phyloP scores from a whole-genome alignment of 2,329 filamentous ascomycete species.

The Fusarium sp. region DNA sequence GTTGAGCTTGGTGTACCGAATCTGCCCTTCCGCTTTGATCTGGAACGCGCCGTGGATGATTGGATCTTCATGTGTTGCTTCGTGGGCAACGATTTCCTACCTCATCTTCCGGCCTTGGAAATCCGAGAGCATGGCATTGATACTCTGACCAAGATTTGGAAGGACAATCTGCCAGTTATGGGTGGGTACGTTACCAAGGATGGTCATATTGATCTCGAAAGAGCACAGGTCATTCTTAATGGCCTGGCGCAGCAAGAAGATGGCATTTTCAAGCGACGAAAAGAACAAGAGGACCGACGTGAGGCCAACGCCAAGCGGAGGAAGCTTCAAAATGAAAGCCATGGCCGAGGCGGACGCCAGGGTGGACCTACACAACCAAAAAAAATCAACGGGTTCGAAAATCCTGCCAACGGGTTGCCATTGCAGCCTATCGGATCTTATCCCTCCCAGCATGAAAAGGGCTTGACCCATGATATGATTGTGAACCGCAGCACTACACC shows the following conservation, averaged over 20 bases:
- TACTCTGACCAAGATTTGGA: conserved; percentile 95
- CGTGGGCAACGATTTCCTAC: conserved; percentile 97
- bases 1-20: conserved; percentile 86
- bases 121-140: conserved; percentile 98
- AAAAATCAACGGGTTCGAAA: conserved; percentile 48
- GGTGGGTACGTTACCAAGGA: conserved; percentile 97
- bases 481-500: conserved; percentile 74
- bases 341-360: conserved; percentile 43
- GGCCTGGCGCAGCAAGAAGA: conserved; percentile 94
- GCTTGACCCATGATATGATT: conserved; percentile 87
- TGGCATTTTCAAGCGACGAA: conserved; percentile 87
- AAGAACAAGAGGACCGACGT: conserved; percentile 84
- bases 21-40: conserved; percentile 87
- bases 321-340: conserved; percentile 71
- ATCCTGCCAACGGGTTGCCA: conserved; percentile 46
- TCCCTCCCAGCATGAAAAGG: conserved; percentile 58
- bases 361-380: conserved; percentile 25
- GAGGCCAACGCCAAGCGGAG: conserved; percentile 82
- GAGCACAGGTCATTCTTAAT: conserved; percentile 86
- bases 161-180: conserved; percentile 89
- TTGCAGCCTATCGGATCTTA: conserved; percentile 58
- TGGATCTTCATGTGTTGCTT: conserved; percentile 99
- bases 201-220: conserved; percentile 85
- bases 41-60: conserved; percentile 94
- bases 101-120: conserved; percentile 95